Conservation (phyloP, 2,329 filamentous ascomycete species). For the Mycosphaerella sp. region DNA sequence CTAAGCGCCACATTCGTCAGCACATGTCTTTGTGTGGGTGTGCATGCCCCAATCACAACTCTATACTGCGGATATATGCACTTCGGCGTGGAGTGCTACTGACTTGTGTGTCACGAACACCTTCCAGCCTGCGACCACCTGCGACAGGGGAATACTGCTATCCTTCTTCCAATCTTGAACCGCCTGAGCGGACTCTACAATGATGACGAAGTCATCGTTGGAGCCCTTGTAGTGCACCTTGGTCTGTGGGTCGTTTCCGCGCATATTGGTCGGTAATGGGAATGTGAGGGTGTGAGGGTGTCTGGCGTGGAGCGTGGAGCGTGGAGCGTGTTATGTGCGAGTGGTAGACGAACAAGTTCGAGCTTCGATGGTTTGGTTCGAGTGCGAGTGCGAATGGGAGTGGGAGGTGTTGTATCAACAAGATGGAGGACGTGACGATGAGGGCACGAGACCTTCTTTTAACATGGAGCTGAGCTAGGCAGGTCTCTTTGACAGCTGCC, state of each 20-base stretch:
- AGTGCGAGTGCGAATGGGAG: background rate
- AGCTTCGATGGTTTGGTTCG: background rate
- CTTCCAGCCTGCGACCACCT: constrained; percentile 84
- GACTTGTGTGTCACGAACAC: constrained; percentile 87
- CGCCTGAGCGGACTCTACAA: constrained; percentile 54
- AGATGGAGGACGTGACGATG: background rate
- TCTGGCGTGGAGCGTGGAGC: too few relatives aligned
- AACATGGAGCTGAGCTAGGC: constrained; percentile 9
- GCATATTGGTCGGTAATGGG: constrained; percentile 31
- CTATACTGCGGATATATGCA: background rate
- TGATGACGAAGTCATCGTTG: constrained; percentile 62
- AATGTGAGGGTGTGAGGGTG: background rate
- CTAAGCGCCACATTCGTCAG: constrained; percentile 40
- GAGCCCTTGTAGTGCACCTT: constrained; percentile 84
- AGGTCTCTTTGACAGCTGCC: constrained; percentile 10
- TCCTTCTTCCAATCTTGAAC: constrained; percentile 80
- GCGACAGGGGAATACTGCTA: constrained; percentile 67
- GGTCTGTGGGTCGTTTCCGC: constrained; percentile 61
- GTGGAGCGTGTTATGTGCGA: background rate
- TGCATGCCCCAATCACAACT: background rate
- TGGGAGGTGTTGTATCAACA: background rate
- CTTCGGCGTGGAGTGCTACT: constrained; percentile 31
- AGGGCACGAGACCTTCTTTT: constrained; percentile 10
- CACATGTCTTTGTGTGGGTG: background rate
- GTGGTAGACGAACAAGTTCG: background rate